Base-by-base conservation (phyloP, 1,139 yeast species). In the Wickerhamomyces sp. region DNA sequence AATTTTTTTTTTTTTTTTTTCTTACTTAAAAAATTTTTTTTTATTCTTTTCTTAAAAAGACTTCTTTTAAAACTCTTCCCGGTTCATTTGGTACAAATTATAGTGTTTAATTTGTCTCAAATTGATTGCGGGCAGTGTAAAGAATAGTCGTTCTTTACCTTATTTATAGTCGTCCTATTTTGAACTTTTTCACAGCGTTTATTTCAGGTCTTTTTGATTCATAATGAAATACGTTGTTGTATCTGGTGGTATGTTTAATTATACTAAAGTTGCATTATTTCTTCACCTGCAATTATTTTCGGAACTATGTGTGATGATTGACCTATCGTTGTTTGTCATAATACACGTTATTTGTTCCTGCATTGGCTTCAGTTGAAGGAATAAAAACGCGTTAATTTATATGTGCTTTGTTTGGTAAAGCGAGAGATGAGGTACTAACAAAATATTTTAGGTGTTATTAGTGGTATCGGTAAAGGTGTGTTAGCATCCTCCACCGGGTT, bases 401-500 rank as follows among this genome's bases (percentile, higher is more conserved):
- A 17, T 15, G 6, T 15, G 20, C 18, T 13, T 28, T 20, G 12
- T 21, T 27, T 10, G 16, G 12, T 16, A 13, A 17, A 28, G 9
- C 13, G 10, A 12, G 27, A 16, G 20, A 17, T 18, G 21, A 17
- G 21, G 29, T 10, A 15, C 18, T 33, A 37, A 38, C 19, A 24
- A 10, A 17, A 25, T 17, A 27, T 20, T 28, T 30, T 13, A 89
- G 39, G 42, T 76, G 98, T 92, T 55, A 92, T 92, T 56, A 87
- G 96, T 54, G 98, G 99, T 68, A 92, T 92, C 61, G 99, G 99
- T 63, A 92, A 92, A 66, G 99, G 97, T 63, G 97, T 90, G 50
- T 74, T 90, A 46, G 70, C 99, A 44, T 89, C 97, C 29, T 88
- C 97, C 43, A 92, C 98, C 22, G 99, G 99, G 44, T 79, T 94